phyloP scores from a whole-genome alignment of 2,329 filamentous ascomycete genomes.

The Hypoxylon sp. region DNA sequence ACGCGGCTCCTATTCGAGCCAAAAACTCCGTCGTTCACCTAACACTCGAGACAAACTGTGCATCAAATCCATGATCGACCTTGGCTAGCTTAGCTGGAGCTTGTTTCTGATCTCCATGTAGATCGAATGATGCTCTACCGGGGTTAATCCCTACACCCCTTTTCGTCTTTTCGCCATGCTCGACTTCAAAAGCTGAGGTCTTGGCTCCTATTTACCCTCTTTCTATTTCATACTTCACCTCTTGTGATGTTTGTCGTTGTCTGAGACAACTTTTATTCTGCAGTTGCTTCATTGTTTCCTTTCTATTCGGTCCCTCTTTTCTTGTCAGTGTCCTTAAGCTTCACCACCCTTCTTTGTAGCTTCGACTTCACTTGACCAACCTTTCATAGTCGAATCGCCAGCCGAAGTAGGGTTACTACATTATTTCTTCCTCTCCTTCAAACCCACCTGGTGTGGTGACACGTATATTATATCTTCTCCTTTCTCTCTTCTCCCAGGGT shows the following conservation, averaged over 20 bases:
- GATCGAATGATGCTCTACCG: constrained; percentile 41
- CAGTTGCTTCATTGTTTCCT: constrained; percentile 37
- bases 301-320: constrained; percentile 37
- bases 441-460: constrained; percentile 51
- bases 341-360: constrained; percentile 10
- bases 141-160: constrained; percentile 32
- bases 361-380: constrained; percentile 6
- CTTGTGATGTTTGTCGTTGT: constrained; percentile 43
- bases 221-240: constrained; percentile 35
- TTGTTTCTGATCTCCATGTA: constrained; percentile 43
- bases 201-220: constrained; percentile 40
- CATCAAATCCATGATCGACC: constrained; percentile 43
- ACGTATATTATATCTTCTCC: constrained; percentile 27
- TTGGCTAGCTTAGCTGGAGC: constrained; percentile 45
- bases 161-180: constrained; percentile 27
- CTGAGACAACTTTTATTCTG: constrained; percentile 43
- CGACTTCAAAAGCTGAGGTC: constrained; percentile 41
- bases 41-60: constrained; percentile 39
- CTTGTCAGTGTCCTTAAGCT: constrained; percentile 28
- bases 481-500: constrained; percentile 18
- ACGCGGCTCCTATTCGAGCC: constrained; percentile 37
- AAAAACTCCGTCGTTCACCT: constrained; percentile 20
- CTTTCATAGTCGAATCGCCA: constrained; percentile 32
- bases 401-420: constrained; percentile 27
- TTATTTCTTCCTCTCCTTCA: constrained; percentile 36